Evolutionary conservation across 2,329 filamentous ascomycete genomes (phyloP), one percentile per base, ranked within the genome.

Genomic region (Aspergillus ochraceoroseus): DNA sequence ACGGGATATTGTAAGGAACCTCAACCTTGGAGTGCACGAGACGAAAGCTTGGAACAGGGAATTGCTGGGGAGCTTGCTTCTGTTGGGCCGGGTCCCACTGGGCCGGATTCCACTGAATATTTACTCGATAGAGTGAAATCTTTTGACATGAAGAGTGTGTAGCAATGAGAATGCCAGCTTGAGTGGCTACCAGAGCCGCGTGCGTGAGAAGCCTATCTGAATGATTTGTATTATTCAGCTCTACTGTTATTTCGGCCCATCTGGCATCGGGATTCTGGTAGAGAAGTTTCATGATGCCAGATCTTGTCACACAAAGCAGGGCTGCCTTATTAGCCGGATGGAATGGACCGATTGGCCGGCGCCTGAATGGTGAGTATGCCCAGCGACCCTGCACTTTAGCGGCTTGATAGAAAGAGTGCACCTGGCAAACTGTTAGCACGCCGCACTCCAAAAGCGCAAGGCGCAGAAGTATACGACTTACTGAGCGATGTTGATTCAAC

Each of bases 131-230:
- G 4, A 94, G 67, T 38, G 82, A 80, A 18, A 95, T 71, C 47
- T 87, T 82, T 38, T 80, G 80, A 3, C 82, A 82, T 8, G 78
- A 73, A 64, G 51, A 57, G 51, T 75, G 58, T 2, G 65, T 66
- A 7, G 58, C 57, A 17, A 68, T 49, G 13, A 67, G 45, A 17
- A 67, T 61, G 15, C 62, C 61, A 26, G 85, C 80, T 63, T 82
- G 86, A 40, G 89, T 85, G 2, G 84, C 79, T 43, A 82, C 77
- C 47, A 88, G 71, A 26, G 85, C 77, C 7, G 86, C 86, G 66
- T 94, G 87, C 0, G 86, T 87, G 35, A 90, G 74, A n/a, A 86
- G 63, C 49, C 87, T 83, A 48, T 87, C 80, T 0, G 83, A 80
- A 22, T 80, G 80, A 18, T 79, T 74, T 41, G 87, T 74, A 47